phyloP scores from a whole-genome alignment of 1,284 basidiomycete genomes.

The Tilletia horrida region DNA sequence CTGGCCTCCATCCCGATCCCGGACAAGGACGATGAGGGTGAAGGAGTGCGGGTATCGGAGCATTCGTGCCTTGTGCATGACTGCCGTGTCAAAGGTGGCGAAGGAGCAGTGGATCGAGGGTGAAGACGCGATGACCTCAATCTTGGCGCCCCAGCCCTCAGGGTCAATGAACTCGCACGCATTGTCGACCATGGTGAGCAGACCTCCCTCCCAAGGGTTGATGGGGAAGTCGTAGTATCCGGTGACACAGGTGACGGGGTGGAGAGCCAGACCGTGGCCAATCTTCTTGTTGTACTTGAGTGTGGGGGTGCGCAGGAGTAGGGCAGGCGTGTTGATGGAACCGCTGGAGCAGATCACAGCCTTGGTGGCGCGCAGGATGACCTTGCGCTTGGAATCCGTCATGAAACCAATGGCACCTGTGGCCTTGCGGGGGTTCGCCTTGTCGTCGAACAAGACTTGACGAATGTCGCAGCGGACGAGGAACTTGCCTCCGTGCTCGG shows the following conservation, averaged over 20 bases:
- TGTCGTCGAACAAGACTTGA: conserved; percentile 55
- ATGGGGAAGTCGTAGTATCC: conserved; percentile 57
- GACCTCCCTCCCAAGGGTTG: conserved; percentile 58
- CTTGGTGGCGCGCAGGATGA: conserved; percentile 52
- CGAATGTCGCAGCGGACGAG: conserved; percentile 54
- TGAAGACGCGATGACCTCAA: conserved; percentile 58
- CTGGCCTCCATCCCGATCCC: conserved; percentile 53
- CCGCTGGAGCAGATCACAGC: conserved; percentile 57
- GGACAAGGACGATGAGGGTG: conserved; percentile 49
- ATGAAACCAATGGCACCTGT: conserved; percentile 47
- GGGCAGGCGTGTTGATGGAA: conserved; percentile 57
- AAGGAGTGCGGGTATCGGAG: conserved; percentile 51
- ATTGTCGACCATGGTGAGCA: conserved; percentile 58
- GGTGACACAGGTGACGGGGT: conserved; percentile 57
- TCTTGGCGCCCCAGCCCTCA: conserved; percentile 56
- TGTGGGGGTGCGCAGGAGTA: conserved; percentile 57
- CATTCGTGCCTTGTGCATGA: conserved; percentile 56
- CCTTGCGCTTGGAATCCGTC: conserved; percentile 23
- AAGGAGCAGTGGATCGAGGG: conserved; percentile 55
- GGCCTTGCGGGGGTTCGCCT: conserved; percentile 32
- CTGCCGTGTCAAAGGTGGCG: conserved; percentile 50
- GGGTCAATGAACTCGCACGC: conserved; percentile 46
- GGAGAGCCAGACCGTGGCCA: conserved; percentile 58
- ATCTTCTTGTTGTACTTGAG: conserved; percentile 57
- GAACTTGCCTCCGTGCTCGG: conserved; percentile 54